These are phyloP conservation scores for Penicillium sp. DNA, from an alignment of 2,329 filamentous ascomycete genomes.

Conservation along the genomic window DNA sequence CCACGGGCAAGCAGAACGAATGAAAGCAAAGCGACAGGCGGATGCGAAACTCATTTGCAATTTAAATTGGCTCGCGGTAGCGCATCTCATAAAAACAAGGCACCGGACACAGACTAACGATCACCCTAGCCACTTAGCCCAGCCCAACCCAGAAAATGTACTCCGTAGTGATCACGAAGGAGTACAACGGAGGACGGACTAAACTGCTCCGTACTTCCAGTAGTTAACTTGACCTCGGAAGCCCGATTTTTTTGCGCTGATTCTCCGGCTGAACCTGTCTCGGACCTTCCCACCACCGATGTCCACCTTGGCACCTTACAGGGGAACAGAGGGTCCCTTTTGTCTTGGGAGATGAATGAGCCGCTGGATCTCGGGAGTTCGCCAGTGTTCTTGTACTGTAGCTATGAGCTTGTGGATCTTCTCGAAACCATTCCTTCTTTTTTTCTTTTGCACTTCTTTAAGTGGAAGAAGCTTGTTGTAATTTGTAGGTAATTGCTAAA, in stretches of 20 bases:
- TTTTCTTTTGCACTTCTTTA: background rate
- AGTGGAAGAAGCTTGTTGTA: background rate
- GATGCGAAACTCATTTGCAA: background rate
- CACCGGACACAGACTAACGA: slow-evolving; percentile 19
- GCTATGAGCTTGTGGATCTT: background rate
- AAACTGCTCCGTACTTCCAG: background rate
- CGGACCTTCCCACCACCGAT: slow-evolving; percentile 15
- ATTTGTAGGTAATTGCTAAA: background rate
- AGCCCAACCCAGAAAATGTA: background rate
- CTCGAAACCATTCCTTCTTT: background rate
- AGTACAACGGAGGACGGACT: background rate
- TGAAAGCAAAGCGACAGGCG: background rate
- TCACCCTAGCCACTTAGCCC: background rate
- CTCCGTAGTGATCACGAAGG: background rate
- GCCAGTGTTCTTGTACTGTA: background rate
- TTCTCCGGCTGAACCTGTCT: slow-evolving; percentile 21
- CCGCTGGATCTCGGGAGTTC: background rate
- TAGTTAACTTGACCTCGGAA: background rate
- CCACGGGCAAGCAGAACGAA: slow-evolving; percentile 3
- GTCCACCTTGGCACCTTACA: slow-evolving; percentile 3
- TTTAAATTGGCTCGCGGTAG: slow-evolving; percentile 12
- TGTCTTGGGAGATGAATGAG: slow-evolving; percentile 4
- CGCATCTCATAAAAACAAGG: slow-evolving; percentile 25
- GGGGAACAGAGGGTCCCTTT: slow-evolving; percentile 1
- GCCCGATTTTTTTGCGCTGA: background rate